Evolutionary conservation across 2,329 filamentous ascomycete genomes (phyloP).

Genomic region (Epichloe bromicola): DNA sequence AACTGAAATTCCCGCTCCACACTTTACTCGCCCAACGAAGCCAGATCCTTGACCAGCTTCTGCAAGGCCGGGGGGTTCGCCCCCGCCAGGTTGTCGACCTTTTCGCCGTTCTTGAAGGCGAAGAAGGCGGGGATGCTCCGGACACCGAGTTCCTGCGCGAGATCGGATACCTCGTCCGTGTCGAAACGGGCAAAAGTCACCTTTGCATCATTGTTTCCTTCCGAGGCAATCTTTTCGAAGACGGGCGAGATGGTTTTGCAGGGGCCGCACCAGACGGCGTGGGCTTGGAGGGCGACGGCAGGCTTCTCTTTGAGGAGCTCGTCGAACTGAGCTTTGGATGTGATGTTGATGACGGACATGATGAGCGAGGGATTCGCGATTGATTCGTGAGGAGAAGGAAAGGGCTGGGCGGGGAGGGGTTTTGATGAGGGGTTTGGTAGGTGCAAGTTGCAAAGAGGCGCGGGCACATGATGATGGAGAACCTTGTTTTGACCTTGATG

Average conservation of each 20-base stretch:
- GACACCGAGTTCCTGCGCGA: slow-evolving; percentile 35
- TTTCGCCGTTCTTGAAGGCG: slow-evolving; percentile 41
- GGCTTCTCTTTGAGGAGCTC: slow-evolving; percentile 33
- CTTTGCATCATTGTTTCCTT: slow-evolving; percentile 22
- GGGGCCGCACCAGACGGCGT: slow-evolving; percentile 45
- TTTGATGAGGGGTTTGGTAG: no score
- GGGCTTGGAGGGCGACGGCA: slow-evolving; percentile 42
- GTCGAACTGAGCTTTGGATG: slow-evolving; percentile 31
- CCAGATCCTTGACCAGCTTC: slow-evolving; percentile 11
- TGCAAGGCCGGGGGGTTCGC: slow-evolving; percentile 20
- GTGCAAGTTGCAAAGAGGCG: no score
- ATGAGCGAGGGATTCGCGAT: background rate
- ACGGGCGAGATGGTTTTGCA: slow-evolving; percentile 45
- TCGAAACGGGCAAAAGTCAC: slow-evolving; percentile 45
- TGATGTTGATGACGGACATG: slow-evolving; percentile 25
- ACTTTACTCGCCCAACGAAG: no score
- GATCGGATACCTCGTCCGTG: slow-evolving; percentile 38
- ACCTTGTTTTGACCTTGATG: no score
- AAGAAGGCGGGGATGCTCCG: slow-evolving; percentile 46
- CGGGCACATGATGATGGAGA: no score
- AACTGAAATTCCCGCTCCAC: no score
- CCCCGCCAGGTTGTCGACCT: slow-evolving; percentile 30
- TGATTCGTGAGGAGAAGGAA: no score
- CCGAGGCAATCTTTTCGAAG: slow-evolving; percentile 33
- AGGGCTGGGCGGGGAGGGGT: no score